Conservation (phyloP, 169 alveolate species). For the Haemoproteus tartakovskyi region DNA sequence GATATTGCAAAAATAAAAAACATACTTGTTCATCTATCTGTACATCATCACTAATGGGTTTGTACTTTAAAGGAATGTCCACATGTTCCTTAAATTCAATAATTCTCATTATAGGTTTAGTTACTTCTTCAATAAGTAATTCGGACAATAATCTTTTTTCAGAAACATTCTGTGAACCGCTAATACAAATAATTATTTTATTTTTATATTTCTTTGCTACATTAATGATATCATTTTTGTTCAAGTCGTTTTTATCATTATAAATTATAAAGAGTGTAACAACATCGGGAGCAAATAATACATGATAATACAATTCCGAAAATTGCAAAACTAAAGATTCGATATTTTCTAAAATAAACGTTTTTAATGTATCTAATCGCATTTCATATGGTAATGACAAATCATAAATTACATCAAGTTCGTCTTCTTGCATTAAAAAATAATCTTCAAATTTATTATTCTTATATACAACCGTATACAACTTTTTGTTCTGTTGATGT, state of each 20-base stretch:
- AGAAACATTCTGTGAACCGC: slow-evolving; percentile 5
- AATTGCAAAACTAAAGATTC: slow-evolving; percentile 57
- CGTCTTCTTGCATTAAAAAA: slow-evolving; percentile 9
- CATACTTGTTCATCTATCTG: slow-evolving; percentile 57
- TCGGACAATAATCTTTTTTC: slow-evolving; percentile 55
- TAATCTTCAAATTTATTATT: slow-evolving; percentile 32
- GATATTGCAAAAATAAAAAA: background rate
- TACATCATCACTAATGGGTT: slow-evolving; percentile 14
- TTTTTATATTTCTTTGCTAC: slow-evolving; percentile 33
- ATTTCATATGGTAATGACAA: background rate
- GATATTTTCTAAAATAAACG: slow-evolving; percentile 15
- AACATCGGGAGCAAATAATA: slow-evolving; percentile 9
- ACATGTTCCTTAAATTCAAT: slow-evolving; percentile 25
- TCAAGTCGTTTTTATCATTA: slow-evolving; percentile 22
- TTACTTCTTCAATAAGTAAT: slow-evolving; percentile 24
- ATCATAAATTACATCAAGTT: slow-evolving; percentile 3
- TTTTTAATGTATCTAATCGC: slow-evolving; percentile 2
- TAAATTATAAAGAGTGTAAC: slow-evolving; percentile 40
- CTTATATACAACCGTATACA: slow-evolving; percentile 39
- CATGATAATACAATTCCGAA: slow-evolving; percentile 20
- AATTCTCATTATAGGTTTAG: slow-evolving; percentile 52
- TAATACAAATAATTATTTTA: slow-evolving; percentile 13
- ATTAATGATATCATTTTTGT: slow-evolving; percentile 45
- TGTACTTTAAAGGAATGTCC: slow-evolving; percentile 36
- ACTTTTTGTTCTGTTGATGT: slow-evolving; percentile 1